A percentile compares a stretch with the other conserved stretches of the same genome.
Conservation (phyloP, 768 basidiomycete genomes). For the Psilocybe azurescens region DNA sequence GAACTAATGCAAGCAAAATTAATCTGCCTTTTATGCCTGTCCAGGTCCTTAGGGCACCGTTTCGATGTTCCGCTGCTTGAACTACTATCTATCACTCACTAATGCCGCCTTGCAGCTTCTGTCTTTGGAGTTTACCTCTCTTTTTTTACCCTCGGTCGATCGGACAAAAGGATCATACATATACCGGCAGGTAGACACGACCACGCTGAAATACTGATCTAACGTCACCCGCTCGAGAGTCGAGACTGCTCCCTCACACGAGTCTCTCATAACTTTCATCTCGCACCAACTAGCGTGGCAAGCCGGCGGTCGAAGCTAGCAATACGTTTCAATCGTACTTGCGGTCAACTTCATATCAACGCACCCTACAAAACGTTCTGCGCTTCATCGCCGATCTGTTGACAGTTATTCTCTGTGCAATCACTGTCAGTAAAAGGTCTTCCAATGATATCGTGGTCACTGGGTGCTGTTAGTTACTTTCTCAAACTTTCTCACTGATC, state of each 20-base stretch:
- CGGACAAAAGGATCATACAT: not conserved
- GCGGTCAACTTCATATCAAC: no score
- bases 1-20: not conserved
- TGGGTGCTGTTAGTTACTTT: not conserved
- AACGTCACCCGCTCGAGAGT: not conserved
- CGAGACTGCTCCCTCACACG: slow-evolving; percentile 3
- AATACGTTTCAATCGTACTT: not conserved
- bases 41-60: not conserved
- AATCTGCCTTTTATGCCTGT: not conserved
- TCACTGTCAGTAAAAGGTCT: not conserved
- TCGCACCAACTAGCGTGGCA: slow-evolving; percentile 4
- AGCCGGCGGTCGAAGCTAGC: slow-evolving; percentile 12
- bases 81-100: not conserved
- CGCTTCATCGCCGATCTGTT: slow-evolving; percentile 2
- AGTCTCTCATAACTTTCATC: not conserved
- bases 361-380: not conserved
- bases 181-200: not conserved
- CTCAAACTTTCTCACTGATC: not conserved
- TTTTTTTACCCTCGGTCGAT: not conserved
- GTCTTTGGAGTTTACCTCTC: not conserved
- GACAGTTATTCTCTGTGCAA: not conserved
- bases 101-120: not conserved
- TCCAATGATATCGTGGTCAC: not conserved
- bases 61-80: not conserved
- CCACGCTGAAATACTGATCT: not conserved